phyloP scores from a whole-genome alignment of 176 grass and related monocot species.

The Rhipidocladum racemiflorum region DNA sequence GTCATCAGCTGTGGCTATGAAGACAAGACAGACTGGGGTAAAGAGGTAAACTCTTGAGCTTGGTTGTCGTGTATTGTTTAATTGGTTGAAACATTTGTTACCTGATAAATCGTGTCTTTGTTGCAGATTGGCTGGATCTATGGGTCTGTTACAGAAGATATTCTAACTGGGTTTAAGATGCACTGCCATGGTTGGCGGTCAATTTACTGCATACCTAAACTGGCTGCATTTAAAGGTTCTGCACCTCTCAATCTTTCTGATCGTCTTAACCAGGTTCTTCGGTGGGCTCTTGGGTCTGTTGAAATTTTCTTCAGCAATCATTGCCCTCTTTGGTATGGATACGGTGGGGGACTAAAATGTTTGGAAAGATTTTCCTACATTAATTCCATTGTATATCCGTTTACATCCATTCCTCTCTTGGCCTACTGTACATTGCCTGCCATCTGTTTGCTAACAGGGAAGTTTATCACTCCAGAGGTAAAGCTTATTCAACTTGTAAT shows the following conservation, averaged over 20 bases:
- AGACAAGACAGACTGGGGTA: conserved; percentile 76
- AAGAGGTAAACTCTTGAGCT: conserved; percentile 38
- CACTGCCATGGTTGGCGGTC: conserved; percentile 79
- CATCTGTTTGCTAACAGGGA: conserved; percentile 63
- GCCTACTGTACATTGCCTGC: conserved; percentile 74
- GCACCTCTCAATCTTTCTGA: conserved; percentile 76
- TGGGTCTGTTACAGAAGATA: conserved; percentile 74
- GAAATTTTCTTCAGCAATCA: conserved; percentile 82
- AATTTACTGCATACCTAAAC: conserved; percentile 64
- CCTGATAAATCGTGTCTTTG: neutral
- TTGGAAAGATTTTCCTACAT: conserved; percentile 71
- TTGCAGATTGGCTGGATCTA: conserved; percentile 79
- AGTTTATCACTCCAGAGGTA: conserved; percentile 79
- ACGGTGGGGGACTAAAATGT: conserved; percentile 61
- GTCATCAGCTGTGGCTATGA: conserved; percentile 73
- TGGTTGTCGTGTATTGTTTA: neutral
- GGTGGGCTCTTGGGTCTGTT: conserved; percentile 73
- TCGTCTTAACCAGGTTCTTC: conserved; percentile 72
- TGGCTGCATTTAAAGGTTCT: conserved; percentile 70
- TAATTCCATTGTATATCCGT: conserved; percentile 67
- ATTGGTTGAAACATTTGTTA: neutral
- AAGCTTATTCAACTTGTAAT: neutral
- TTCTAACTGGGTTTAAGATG: conserved; percentile 77
- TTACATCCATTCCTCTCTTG: conserved; percentile 65
- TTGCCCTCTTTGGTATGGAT: conserved; percentile 75